Conservation (phyloP, 805 yeast species). For the Wickerhamiella vanderwaltii region DNA sequence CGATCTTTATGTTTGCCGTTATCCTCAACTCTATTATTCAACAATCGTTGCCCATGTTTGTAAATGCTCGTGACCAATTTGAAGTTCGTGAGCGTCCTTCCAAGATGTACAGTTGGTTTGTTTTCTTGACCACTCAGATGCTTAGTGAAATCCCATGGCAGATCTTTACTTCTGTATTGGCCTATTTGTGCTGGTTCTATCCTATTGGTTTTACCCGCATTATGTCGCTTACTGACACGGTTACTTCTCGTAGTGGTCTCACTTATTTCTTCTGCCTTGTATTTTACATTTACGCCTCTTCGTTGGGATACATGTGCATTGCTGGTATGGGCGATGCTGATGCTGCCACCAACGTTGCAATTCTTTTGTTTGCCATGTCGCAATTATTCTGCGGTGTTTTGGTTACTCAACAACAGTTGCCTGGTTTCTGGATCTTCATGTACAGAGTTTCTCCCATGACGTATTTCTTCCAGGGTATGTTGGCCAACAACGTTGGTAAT, state of each 20-base stretch:
- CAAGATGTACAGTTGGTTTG: slow-evolving; percentile 62
- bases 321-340: slow-evolving; percentile 55
- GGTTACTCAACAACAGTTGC: slow-evolving; percentile 46
- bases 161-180: slow-evolving; percentile 37
- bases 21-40: slow-evolving; percentile 46
- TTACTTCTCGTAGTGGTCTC: slow-evolving; percentile 37
- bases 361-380: slow-evolving; percentile 44
- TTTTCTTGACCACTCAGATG: slow-evolving; percentile 42
- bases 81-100: slow-evolving; percentile 63
- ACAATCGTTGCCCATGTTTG: slow-evolving; percentile 51
- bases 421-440: slow-evolving; percentile 80
- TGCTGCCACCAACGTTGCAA: slow-evolving; percentile 48
- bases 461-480: slow-evolving; percentile 49
- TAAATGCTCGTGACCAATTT: slow-evolving; percentile 45
- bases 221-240: slow-evolving; percentile 36
- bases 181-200: slow-evolving; percentile 42
- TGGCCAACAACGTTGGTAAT: slow-evolving; percentile 38
- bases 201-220: slow-evolving; percentile 34
- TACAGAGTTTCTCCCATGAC: slow-evolving; percentile 61
- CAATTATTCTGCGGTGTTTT: slow-evolving; percentile 60
- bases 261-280: slow-evolving; percentile 40
- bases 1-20: slow-evolving; percentile 47
- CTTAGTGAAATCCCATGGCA: slow-evolving; percentile 52
- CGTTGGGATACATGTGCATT: slow-evolving; percentile 43
- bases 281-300: slow-evolving; percentile 39